These are phyloP conservation scores for Naganishia kalamii DNA, from an alignment of 768 basidiomycete species.

Conservation along the genomic window DNA sequence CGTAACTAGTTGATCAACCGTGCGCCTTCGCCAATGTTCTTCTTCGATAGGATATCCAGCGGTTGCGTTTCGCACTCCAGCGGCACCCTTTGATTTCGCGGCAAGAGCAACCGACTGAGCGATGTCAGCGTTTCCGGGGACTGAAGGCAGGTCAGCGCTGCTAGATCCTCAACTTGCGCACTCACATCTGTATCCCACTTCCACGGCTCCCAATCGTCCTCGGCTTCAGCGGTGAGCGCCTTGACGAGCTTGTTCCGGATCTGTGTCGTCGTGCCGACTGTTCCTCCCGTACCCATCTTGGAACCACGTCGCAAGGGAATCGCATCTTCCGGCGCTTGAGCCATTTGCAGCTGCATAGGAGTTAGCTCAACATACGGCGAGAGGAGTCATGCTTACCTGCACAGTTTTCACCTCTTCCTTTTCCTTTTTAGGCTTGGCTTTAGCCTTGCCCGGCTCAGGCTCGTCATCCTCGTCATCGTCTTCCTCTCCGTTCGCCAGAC, in stretches of 20 bases:
- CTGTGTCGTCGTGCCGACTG: conserved; percentile 22
- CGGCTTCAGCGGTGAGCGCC: conserved; percentile 13
- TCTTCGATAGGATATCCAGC: conserved; percentile 30
- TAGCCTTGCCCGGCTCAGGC: not conserved
- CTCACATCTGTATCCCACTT: conserved; percentile 21
- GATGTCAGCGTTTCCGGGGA: conserved; percentile 9
- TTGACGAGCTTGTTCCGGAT: conserved; percentile 22
- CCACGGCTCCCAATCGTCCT: conserved; percentile 22
- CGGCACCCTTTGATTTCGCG: conserved; percentile 28
- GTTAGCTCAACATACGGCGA: not conserved
- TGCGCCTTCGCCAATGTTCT: conserved; percentile 24
- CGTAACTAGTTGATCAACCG: conserved; percentile 17
- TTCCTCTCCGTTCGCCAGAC: conserved; percentile 29
- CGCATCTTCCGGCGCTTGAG: conserved; percentile 2
- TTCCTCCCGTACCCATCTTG: conserved; percentile 25
- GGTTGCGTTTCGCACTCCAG: conserved; percentile 33
- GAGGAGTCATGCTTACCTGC: conserved; percentile 14
- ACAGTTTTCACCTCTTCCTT: conserved; percentile 21
- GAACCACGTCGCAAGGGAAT: conserved; percentile 13
- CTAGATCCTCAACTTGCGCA: not conserved
- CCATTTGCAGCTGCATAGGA: not conserved
- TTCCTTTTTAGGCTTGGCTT: conserved; percentile 8
- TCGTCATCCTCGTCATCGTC: conserved; percentile 22
- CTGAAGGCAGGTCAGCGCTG: not conserved
- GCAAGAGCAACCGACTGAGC: conserved; percentile 31